Percentiles rank a stretch among this genome's conserved stretches.
Conservation (phyloP, 1,139 yeast genomes). For the Meyerozyma elateridarum region DNA sequence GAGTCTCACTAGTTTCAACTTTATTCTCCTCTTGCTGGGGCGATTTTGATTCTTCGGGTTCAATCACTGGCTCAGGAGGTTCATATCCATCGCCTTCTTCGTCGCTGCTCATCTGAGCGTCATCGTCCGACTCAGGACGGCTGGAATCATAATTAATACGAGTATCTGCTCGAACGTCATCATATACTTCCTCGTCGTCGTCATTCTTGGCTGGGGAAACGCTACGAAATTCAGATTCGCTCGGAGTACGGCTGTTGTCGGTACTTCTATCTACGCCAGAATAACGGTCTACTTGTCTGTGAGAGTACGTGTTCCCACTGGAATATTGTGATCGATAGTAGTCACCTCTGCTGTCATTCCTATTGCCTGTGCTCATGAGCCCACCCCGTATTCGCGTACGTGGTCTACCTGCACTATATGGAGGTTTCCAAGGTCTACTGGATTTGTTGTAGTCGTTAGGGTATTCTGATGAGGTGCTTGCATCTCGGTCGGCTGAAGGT, state of each 20-base stretch:
- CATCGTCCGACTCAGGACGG: constrained; percentile 1
- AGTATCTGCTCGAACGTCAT: constrained; percentile 1
- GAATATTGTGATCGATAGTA: constrained; percentile 2
- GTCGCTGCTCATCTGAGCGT: neutral
- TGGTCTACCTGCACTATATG: constrained; percentile 1
- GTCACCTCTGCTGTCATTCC: constrained; percentile 1
- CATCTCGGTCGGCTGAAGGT: constrained; percentile 1
- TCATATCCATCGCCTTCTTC: constrained; percentile 3
- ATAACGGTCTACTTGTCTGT: constrained; percentile 1
- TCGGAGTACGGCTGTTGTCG: neutral
- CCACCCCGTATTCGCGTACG: constrained; percentile 2
- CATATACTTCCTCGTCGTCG: neutral
- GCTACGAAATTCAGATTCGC: neutral
- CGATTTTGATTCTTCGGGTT: too few relatives aligned
- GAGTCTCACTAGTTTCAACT: neutral
- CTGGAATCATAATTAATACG: neutral
- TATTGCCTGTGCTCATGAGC: neutral
- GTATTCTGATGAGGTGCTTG: constrained; percentile 1
- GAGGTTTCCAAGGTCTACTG: neutral
- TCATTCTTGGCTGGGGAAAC: neutral
- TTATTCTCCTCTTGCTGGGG: neutral
- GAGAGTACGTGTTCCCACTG: neutral
- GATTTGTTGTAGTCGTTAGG: neutral
- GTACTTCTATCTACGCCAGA: neutral
- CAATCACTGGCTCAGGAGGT: constrained; percentile 1